Evolutionary conservation across 257 asterid species (phyloP), one percentile per base, ranked within the genome.

Genomic region (Salvia splendens): DNA sequence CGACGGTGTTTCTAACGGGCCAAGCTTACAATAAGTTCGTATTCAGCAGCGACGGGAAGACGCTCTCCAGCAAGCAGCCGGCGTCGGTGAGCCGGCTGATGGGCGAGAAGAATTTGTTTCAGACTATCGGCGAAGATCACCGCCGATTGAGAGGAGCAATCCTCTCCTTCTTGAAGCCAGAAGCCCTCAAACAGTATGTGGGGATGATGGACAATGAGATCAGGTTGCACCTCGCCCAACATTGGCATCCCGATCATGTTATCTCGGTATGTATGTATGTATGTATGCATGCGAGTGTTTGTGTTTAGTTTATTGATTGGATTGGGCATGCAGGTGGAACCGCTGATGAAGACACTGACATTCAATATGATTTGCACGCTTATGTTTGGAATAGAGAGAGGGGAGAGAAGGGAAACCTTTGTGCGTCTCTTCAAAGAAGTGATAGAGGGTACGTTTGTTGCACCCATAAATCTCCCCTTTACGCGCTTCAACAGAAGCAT

Each of bases 391-490:
- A 10, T 69, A 0, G 74, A 69, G 20, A 69, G 73, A 43, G 73
- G 73, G 20, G 24, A 0, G 11, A 46, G 61, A 35, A 58, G 73
- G 12, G 67, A 69, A 3, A 17, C 0, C 43, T 41, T 69, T 1
- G 10, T 59, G 16, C 33, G 16, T 20, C 54, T 59, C 5, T 69
- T 48, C 24, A 4, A 69, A n/a, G 42, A 59, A 49, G 61, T 69
- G 53, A 49, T 69, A 20, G 53, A 35, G 12, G 74, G 74, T 12
- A 36, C 60, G 53, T 6, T 59, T 1, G 68, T 41, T 0, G 0
- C 58, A 32, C 74, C 74, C 3, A 49, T 69, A 7, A 69, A 69
- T 58, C 15, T 69, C 17, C 74, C 74, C 2, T 69, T 69, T 11
- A 69, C 74, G 12, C 74, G 68, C 8, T 38, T 48, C 50, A 59